A percentile compares a stretch with the other conserved stretches of the same genome.
phyloP scores from a whole-genome alignment of 495 filamentous ascomycete genomes.

The Annulohypoxylon bovei region DNA sequence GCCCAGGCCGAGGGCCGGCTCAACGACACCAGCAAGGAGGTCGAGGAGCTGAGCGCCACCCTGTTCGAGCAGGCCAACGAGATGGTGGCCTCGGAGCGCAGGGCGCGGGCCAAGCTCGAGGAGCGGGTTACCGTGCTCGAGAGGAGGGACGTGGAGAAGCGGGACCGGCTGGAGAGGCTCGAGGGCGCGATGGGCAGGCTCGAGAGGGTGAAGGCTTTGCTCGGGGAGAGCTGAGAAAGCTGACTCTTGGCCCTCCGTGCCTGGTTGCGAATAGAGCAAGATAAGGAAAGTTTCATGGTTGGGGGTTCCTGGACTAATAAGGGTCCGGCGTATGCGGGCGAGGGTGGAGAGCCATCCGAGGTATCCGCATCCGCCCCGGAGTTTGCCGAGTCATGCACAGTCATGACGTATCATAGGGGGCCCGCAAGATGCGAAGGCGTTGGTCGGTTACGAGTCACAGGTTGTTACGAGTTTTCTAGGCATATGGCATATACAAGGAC shows the following conservation, averaged over 20 bases:
- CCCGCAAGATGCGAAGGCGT: not conserved
- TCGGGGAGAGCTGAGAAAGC: conserved; percentile 50
- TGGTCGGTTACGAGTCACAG: conserved; percentile 20
- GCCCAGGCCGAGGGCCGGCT: conserved; percentile 78
- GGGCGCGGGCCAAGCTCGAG: conserved; percentile 80
- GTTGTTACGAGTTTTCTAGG: conserved; percentile 21
- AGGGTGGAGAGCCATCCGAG: not conserved
- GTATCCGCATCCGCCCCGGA: not conserved
- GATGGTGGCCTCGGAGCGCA: conserved; percentile 93
- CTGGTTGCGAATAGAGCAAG: too few species aligned
- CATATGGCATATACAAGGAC: conserved; percentile 13
- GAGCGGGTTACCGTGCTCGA: conserved; percentile 76
- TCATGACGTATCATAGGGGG: not conserved
- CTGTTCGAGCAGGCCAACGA: conserved; percentile 96
- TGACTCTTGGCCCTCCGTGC: too few species aligned
- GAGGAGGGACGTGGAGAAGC: conserved; percentile 75
- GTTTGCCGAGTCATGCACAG: conserved; percentile 12
- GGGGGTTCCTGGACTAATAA: conserved; percentile 6
- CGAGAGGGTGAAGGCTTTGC: conserved; percentile 71
- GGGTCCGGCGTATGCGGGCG: conserved; percentile 4
- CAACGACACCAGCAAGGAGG: conserved; percentile 74
- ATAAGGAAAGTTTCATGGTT: conserved; percentile 6
- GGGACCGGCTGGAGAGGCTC: conserved; percentile 73
- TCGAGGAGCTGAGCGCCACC: conserved; percentile 87
- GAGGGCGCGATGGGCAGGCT: conserved; percentile 84